Evolutionary conservation across 2,329 filamentous ascomycete genomes (phyloP).

Genomic region (Paraconiothyrium brasiliense): DNA sequence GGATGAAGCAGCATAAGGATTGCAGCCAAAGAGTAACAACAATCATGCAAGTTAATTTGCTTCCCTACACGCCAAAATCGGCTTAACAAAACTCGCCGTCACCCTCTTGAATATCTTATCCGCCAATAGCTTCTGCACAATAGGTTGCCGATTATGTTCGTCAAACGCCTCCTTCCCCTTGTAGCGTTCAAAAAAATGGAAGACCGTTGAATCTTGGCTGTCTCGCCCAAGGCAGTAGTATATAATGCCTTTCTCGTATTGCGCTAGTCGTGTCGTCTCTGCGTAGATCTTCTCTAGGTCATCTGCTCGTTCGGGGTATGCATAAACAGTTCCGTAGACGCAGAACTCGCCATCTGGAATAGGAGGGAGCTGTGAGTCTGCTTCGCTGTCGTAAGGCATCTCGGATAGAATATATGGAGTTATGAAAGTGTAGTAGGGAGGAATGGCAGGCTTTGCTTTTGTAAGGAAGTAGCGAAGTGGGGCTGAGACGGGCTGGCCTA

Average conservation of each 20-base stretch:
- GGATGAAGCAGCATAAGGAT: too few species aligned
- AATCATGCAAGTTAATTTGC: not conserved
- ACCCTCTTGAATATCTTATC: not conserved
- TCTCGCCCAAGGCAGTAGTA: not conserved
- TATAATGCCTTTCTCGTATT: not conserved
- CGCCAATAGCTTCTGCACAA: not conserved
- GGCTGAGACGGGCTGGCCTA: not conserved
- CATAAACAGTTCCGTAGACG: not conserved
- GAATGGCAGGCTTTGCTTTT: too few species aligned
- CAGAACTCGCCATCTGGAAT: not conserved
- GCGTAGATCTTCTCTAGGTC: not conserved
- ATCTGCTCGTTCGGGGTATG: not conserved
- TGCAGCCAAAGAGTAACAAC: too few species aligned
- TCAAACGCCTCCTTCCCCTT: not conserved
- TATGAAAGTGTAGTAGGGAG: too few species aligned
- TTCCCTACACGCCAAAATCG: not conserved
- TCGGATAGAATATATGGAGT: too few species aligned
- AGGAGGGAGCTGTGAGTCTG: not conserved
- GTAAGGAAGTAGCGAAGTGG: not conserved
- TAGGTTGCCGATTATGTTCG: not conserved
- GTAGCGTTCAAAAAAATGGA: not conserved
- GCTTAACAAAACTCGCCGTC: not conserved
- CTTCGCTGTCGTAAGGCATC: not conserved
- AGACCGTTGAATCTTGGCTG: not conserved
- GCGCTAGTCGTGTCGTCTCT: not conserved